Base-by-base conservation (phyloP, 352 stramenopile genomes). In the Globisporangium parvum region DNA sequence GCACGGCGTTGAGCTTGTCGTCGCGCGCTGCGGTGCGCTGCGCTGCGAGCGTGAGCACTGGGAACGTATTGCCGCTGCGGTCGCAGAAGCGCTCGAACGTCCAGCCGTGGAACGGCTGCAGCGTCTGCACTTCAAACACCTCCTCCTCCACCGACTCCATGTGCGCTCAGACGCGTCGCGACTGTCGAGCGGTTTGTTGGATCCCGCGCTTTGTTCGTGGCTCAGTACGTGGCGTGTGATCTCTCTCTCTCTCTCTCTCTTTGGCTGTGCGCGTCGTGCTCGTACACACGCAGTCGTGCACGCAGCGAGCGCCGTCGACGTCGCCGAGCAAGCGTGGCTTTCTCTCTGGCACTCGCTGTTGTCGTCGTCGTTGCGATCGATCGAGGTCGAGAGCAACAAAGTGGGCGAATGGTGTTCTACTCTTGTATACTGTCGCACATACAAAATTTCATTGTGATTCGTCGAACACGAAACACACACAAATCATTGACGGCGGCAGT, bases 71-170 rank as follows among this genome's bases (percentile, higher is more conserved):
- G 47, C 82, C 82, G 24, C 71, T 88, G 59, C 80, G 80, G 64
- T 93, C 82, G 41, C 77, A 89, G 59, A 91, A 89, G 52, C 82
- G 80, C 62, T 93, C 82, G 48, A 86, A 83, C 31, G 72, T 57
- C 82, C 82, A 93, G 15, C 80, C 80, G 51, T 87, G 74, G 62
- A 93, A 95, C 26, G 85, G 85, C 64, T 92, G 80, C 59, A 91
- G 70, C 41, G 70, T 69, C 63, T 95, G 82, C 66, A 95, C 79
- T 57, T 95, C 85, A 57, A 91, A 95, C 20, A 78, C 82, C 58
- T 95, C 85, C 52, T 95, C 85, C 21, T 90, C 71, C 18, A 81
- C 75, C 20, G 75, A 78, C 65, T 89, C 72, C 70, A 93, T 87
- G 23, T n/a, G 18, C 24, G 20, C 39, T 18, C 17, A 41, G 20